phyloP scores from a whole-genome alignment of 306 rosid genomes.

The Gynostemma pentaphyllum region DNA sequence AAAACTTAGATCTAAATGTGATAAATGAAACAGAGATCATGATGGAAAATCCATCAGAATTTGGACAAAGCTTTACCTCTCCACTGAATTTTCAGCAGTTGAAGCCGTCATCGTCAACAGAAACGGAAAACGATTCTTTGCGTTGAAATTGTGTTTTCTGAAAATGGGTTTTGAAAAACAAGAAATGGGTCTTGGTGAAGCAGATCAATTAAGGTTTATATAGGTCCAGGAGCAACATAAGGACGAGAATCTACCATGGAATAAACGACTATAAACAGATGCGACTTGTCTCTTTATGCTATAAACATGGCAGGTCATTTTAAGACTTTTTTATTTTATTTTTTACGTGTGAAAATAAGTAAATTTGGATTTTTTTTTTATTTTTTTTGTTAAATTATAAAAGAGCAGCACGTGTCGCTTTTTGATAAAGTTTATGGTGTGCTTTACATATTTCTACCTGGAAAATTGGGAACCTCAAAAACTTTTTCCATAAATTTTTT shows the following conservation, averaged over 20 bases:
- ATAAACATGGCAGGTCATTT: too few relatives aligned
- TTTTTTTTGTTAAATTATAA: too few relatives aligned
- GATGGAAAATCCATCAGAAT: not conserved
- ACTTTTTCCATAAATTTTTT: too few relatives aligned
- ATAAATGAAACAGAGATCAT: not conserved
- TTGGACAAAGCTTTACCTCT: not conserved
- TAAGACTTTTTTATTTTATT: not conserved
- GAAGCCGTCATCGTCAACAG: conserved; percentile 4
- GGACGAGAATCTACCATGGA: not conserved
- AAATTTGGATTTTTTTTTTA: too few relatives aligned
- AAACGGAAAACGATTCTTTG: not conserved
- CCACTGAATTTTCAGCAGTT: not conserved
- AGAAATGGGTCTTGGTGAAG: not conserved
- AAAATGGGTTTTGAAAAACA: conserved; percentile 3
- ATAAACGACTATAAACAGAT: not conserved
- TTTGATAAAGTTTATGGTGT: too few relatives aligned
- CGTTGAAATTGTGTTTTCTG: not conserved
- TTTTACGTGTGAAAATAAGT: too few relatives aligned
- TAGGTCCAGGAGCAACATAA: not conserved
- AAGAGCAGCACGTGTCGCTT: too few relatives aligned
- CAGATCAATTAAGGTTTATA: not conserved
- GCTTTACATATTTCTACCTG: not conserved
- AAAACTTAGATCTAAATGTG: not conserved
- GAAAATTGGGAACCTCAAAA: not conserved
- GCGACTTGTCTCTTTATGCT: not conserved